Evolutionary conservation across 75 land plant species (phyloP), one percentile per base, ranked within the genome.

Genomic region (Azolla pinnata): DNA sequence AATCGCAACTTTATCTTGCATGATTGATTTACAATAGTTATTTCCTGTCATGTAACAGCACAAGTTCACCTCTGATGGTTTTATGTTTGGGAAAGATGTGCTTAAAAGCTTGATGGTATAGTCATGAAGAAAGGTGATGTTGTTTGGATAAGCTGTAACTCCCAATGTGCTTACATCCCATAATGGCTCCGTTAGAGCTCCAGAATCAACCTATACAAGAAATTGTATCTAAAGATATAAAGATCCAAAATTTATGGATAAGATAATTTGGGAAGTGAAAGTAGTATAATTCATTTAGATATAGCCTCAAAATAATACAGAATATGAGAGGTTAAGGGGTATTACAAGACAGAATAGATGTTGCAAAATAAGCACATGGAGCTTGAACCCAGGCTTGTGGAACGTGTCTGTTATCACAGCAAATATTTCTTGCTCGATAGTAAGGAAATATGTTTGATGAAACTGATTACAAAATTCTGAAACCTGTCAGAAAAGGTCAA

Each of bases 301-400:
- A n/a, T n/a, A n/a, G n/a, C n/a, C n/a, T n/a, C n/a, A n/a, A n/a
- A n/a, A n/a, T n/a, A n/a, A n/a, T n/a, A n/a, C n/a, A n/a, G n/a
- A n/a, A n/a, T n/a, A n/a, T n/a, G n/a, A n/a, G n/a, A n/a, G n/a
- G n/a, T n/a, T n/a, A n/a, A n/a, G n/a, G n/a, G 7, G 42, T 8
- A 38, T 63, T 83, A 95, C 99, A 79, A 95, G 59, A 63, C 88
- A 90, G 70, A 95, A 95, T 42, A 95, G 65, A 66, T 86, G 88
- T 59, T 89, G 99, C 17, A 95, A 68, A 29, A 95, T 86, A 27
- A 80, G 65, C 31, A 86, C 96, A 68, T 95, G 99, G 59, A 86
- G 57, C 71, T 95, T 95, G 64, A 89, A 95, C 18, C 99, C 99
- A 12, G 99, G 96, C 63, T 95, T 89, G 70, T 89, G 99, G 56